A percentile compares a stretch with the other conserved stretches of the same genome.
These are phyloP conservation scores for Schwanniomyces vanrijiae DNA, from an alignment of 805 yeast species.

Conservation along the genomic window DNA sequence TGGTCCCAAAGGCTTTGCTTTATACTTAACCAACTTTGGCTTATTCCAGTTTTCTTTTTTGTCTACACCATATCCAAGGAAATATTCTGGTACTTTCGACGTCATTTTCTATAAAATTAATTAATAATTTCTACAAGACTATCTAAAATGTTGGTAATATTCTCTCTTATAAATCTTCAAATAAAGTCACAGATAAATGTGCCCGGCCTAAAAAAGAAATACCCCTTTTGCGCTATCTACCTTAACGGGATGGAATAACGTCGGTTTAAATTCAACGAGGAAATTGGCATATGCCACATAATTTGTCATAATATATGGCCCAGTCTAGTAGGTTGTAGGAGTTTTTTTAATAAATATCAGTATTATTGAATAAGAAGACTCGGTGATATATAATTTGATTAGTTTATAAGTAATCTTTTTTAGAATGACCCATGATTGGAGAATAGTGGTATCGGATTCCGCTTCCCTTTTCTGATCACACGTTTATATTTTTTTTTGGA, in stretches of 20 bases:
- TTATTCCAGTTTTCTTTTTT: conserved; percentile 29
- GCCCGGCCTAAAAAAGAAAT: neutral
- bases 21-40: conserved; percentile 30
- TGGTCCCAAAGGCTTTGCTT: conserved; percentile 23
- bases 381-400: too few relatives aligned
- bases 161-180: neutral
- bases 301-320: too few relatives aligned
- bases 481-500: too few relatives aligned
- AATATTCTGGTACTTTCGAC: conserved; percentile 16
- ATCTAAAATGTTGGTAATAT: neutral
- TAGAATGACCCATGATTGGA: too few relatives aligned
- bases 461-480: too few relatives aligned
- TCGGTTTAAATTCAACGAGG: too few relatives aligned
- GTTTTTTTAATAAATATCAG: too few relatives aligned
- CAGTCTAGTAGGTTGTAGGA: too few relatives aligned
- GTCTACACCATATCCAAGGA: conserved; percentile 31
- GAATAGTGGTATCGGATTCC: too few relatives aligned
- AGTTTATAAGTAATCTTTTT: too few relatives aligned
- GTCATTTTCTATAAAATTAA: neutral
- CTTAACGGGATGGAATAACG: neutral
- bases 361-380: too few relatives aligned
- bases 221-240: neutral
- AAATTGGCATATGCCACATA: too few relatives aligned
- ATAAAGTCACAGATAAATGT: neutral
- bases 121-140: neutral